Evolutionary conservation across 768 basidiomycete species (phyloP), one percentile per base, ranked within the genome.

Genomic region (Tremella fuciformis): DNA sequence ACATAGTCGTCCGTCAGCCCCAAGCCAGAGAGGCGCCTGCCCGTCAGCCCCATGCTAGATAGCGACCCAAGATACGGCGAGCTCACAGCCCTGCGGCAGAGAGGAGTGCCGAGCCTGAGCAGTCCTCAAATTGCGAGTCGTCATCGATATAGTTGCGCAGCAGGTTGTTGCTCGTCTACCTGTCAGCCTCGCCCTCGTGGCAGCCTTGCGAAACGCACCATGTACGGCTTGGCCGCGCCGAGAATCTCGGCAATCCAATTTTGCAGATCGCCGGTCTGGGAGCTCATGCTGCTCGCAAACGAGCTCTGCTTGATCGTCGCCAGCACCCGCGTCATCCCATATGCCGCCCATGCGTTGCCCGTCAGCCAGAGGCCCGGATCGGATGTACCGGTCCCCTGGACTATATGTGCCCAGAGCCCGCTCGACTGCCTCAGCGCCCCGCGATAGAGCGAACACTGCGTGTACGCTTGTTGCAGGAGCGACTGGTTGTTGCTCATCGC

Each of bases 291-390:
- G 25, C 61, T 50, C 15, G 57, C 66, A 53, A 58, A 78, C 8
- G 56, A 52, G 11, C 74, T 76, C 60, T 69, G 69, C 39, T 71
- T 60, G 59, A 81, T 80, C 2, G 79, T 80, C 18, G 75, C 76
- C 39, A 70, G 69, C 6, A 80, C 79, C 19, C 79, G 70, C 22
- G 78, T 50, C 78, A 81, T 81, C 18, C 80, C 80, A 13, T 70
- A 62, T 13, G 78, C 78, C 1, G 78, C 80, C 80, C 80, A 81
- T n/a, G 67, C 80, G 51, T 81, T 80, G 22, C 80, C 80, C 2
- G 79, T 79, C 4, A 73, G 74, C 79, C 79, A 80, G 9, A 78
- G 58, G 13, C 77, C 76, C 0, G 71, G 62, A 58, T 76, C 76
- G 11, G 62, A 55, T 6, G 64, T 62, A 0, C 70, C 70, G 8